A percentile compares a stretch with the other conserved stretches of the same genome.
Conservation (phyloP, 108 stramenopile species). For the Cyclotella kingstonii region DNA sequence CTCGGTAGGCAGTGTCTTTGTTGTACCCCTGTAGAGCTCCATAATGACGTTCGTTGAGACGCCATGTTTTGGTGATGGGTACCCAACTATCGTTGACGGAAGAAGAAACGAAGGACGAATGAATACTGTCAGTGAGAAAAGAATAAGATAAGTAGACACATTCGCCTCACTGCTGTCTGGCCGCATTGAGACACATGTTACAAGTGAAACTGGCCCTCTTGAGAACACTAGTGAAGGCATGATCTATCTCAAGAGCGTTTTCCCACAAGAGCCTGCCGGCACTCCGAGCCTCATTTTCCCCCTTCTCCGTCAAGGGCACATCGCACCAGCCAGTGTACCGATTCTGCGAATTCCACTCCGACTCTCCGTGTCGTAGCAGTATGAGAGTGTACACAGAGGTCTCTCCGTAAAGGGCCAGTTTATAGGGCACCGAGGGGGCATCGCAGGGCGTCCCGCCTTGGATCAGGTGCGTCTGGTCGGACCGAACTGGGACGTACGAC, state of each 20-base stretch:
- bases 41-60: conserved; percentile 87
- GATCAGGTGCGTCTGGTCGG: conserved; percentile 47
- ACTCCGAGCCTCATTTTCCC: conserved; percentile 69
- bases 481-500: conserved; percentile 24
- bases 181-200: conserved; percentile 78
- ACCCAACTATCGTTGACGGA: conserved; percentile 52
- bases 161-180: conserved; percentile 68
- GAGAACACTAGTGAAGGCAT: conserved; percentile 78
- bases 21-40: conserved; percentile 85
- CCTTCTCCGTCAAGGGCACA: conserved; percentile 67
- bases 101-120: neutral
- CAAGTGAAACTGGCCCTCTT: conserved; percentile 70
- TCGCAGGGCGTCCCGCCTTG: conserved; percentile 70
- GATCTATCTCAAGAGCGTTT: conserved; percentile 83
- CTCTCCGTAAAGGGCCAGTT: conserved; percentile 72
- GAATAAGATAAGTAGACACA: too few relatives aligned
- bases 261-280: conserved; percentile 75
- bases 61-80: conserved; percentile 78
- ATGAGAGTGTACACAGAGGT: conserved; percentile 74
- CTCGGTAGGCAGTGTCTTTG: conserved; percentile 73
- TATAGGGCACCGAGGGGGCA: conserved; percentile 46
- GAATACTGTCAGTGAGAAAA: too few relatives aligned
- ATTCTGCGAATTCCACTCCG: conserved; percentile 80
- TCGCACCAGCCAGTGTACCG: conserved; percentile 85
- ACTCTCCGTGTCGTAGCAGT: conserved; percentile 78